Base-by-base conservation (phyloP, 192 early-diverging fungal species). In the Chytriomyces sp. region DNA sequence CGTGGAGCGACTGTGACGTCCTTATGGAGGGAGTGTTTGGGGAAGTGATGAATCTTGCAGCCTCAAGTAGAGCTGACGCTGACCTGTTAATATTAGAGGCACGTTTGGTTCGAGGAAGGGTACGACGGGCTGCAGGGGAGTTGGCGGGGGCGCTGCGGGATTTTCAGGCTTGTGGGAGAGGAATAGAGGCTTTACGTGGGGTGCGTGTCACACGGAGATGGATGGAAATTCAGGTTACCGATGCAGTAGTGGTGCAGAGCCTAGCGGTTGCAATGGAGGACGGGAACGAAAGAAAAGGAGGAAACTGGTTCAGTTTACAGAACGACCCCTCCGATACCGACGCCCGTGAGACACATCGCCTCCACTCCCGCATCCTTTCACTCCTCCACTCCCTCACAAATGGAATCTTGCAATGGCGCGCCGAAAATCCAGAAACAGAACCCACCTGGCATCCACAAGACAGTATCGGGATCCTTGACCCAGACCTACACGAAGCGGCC, bases 1-100 rank as follows among this genome's bases (percentile, higher is more conserved):
- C 62, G 14, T 22, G 25, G 62, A 41, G 49, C 25, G 62, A 64
- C 28, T 64, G 62, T 44, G 62, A 64, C 49, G 39, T 64, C n/a
- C 39, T 64, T 25, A 8, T 64, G 37, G 62, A 44, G 32, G 19
- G 62, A 1, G 14, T 64, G 39, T 28, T 64, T 7, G 62, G 49
- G 39, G 30, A n/a, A 22, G 14, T 49, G 44, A 22, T 49, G 44
- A 22, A 22, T 49, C 1, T 14, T 22, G 44, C 22, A 22, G 44
- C 14, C 22, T n/a, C n/a, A n/a, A n/a, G 17, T 14, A 22, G 44
- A 3, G 22, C 22, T 49, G 22, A n/a, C 17, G 22, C 44, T 49
- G 17, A 22, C 44, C 22, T 0, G 44, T 3, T 49, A 22, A 49
- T 0, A 3, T 1, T 49, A 49, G 14, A 0, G 14, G 17, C 2